phyloP scores from a whole-genome alignment of 2,329 filamentous ascomycete genomes.

The Cercospora sp. region DNA sequence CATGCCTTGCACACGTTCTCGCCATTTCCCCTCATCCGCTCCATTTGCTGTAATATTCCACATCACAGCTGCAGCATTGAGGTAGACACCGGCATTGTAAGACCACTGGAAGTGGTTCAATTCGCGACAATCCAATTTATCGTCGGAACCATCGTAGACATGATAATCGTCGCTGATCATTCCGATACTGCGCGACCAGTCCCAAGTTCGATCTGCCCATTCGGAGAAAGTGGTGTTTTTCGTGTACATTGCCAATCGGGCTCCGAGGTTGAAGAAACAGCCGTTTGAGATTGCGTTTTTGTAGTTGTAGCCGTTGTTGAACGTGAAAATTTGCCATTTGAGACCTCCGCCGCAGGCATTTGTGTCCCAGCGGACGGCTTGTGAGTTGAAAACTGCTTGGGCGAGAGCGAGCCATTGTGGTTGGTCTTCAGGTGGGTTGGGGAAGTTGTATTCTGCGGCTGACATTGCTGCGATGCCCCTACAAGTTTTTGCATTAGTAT shows the following conservation, averaged over 20 bases:
- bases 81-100: constrained; percentile 49
- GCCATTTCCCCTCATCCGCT: constrained; percentile 39
- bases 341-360: constrained; percentile 39
- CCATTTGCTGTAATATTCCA: constrained; percentile 37
- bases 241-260: constrained; percentile 39
- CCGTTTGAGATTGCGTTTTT: constrained; percentile 53
- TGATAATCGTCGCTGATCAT: constrained; percentile 51
- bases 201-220: constrained; percentile 54
- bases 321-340: constrained; percentile 42
- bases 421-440: constrained; percentile 42
- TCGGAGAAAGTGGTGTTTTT: constrained; percentile 57
- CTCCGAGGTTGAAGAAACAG: constrained; percentile 49
- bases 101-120: constrained; percentile 49
- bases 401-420: constrained; percentile 47
- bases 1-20: constrained; percentile 18
- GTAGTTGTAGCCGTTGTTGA: constrained; percentile 48
- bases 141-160: constrained; percentile 49
- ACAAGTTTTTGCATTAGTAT: neutral
- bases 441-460: constrained; percentile 54
- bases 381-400: constrained; percentile 42
- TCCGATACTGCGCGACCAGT: constrained; percentile 47
- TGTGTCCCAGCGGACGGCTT: constrained; percentile 39
- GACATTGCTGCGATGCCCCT: constrained; percentile 54
- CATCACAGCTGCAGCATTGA: constrained; percentile 49
- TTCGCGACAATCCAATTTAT: constrained; percentile 44